Conservation (phyloP, 495 filamentous ascomycete genomes). For the Aspergillus nidulans region DNA sequence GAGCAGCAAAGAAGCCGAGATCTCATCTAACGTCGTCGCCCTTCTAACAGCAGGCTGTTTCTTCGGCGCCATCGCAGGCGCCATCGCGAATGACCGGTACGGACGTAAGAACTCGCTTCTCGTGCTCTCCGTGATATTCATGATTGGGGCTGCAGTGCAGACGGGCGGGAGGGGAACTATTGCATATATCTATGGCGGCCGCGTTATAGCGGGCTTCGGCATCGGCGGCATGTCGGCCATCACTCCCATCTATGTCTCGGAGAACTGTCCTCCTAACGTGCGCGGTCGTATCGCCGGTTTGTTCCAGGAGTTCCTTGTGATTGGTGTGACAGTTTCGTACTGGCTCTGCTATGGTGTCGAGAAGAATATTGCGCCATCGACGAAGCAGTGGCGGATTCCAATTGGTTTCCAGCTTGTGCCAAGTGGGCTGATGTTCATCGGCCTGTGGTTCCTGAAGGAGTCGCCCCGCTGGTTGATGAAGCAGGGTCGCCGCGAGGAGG, state of each 20-base stretch:
- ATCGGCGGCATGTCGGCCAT: slow-evolving; percentile 43
- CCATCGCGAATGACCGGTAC: slow-evolving; percentile 51
- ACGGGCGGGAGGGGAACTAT: slow-evolving; percentile 35
- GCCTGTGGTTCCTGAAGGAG: slow-evolving; percentile 49
- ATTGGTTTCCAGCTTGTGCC: slow-evolving; percentile 52
- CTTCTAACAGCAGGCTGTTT: slow-evolving; percentile 63
- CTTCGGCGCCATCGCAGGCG: slow-evolving; percentile 61
- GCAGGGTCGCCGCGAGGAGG: slow-evolving; percentile 40
- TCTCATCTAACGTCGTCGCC: slow-evolving; percentile 54
- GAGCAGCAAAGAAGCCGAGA: slow-evolving; percentile 5
- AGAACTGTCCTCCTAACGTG: slow-evolving; percentile 36
- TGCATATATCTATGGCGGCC: slow-evolving; percentile 38
- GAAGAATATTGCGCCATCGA: slow-evolving; percentile 31
- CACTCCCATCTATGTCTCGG: slow-evolving; percentile 46
- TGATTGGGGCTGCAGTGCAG: slow-evolving; percentile 62
- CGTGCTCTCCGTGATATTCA: slow-evolving; percentile 53
- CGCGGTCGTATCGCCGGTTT: slow-evolving; percentile 42
- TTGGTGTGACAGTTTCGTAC: slow-evolving; percentile 30
- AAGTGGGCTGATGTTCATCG: slow-evolving; percentile 43
- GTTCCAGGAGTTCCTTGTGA: slow-evolving; percentile 34
- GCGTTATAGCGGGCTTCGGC: slow-evolving; percentile 40
- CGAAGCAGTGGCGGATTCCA: slow-evolving; percentile 52
- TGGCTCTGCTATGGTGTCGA: slow-evolving; percentile 53
- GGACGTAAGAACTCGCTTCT: slow-evolving; percentile 57
- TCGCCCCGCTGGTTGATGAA: slow-evolving; percentile 54